These are phyloP conservation scores for Alternaria brassicicola DNA, from an alignment of 2,329 filamentous ascomycete genomes.

Conservation along the genomic window DNA sequence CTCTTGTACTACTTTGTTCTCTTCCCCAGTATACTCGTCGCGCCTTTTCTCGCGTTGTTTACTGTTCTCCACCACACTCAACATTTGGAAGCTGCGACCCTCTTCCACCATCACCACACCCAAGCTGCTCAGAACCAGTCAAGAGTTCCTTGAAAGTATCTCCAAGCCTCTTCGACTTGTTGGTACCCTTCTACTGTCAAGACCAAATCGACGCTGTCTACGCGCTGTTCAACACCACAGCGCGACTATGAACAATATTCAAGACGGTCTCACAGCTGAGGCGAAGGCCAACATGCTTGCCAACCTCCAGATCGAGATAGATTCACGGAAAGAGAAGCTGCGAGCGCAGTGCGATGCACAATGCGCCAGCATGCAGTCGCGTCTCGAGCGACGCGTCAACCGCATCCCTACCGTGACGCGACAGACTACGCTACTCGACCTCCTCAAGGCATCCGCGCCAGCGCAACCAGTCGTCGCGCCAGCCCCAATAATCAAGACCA, in stretches of 20 bases:
- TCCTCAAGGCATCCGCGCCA: slow-evolving; percentile 58
- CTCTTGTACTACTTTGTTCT: neutral
- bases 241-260: slow-evolving; percentile 27
- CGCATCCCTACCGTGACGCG: slow-evolving; percentile 82
- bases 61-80: slow-evolving; percentile 11
- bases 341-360: slow-evolving; percentile 89
- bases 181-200: neutral
- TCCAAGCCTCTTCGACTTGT: neutral
- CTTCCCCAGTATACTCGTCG: neutral
- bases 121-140: neutral
- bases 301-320: slow-evolving; percentile 62
- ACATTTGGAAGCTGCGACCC: neutral
- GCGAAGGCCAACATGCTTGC: slow-evolving; percentile 40
- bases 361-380: slow-evolving; percentile 80
- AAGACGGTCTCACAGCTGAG: slow-evolving; percentile 37
- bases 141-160: neutral
- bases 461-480: slow-evolving; percentile 12
- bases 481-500: slow-evolving; percentile 17
- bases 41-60: slow-evolving; percentile 32
- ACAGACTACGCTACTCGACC: slow-evolving; percentile 80
- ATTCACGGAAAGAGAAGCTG: slow-evolving; percentile 83
- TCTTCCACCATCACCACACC: slow-evolving; percentile 1
- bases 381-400: slow-evolving; percentile 92
- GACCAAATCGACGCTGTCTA: slow-evolving; percentile 9
- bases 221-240: slow-evolving; percentile 25